phyloP scores from a whole-genome alignment of 805 yeast genomes.

The Yamadazyma insecticola region DNA sequence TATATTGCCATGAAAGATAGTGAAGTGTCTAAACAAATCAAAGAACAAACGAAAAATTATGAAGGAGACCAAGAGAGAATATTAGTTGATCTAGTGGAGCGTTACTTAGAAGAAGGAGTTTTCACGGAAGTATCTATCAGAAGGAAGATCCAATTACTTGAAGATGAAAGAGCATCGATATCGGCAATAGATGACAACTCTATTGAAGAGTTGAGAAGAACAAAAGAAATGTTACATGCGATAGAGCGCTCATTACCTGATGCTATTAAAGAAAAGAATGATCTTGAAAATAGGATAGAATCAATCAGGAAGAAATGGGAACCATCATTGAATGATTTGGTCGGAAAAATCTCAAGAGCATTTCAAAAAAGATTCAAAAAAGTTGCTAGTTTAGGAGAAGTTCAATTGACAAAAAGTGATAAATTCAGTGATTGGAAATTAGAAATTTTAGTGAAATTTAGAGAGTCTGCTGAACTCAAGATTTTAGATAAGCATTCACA shows the following conservation, averaged over 20 bases:
- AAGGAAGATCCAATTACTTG: conserved; percentile 39
- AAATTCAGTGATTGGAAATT: conserved; percentile 74
- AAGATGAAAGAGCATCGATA: conserved; percentile 40
- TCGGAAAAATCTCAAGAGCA: conserved; percentile 52
- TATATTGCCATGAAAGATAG: conserved; percentile 34
- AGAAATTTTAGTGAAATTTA: conserved; percentile 78
- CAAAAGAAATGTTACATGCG: conserved; percentile 27
- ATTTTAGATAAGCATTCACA: conserved; percentile 82
- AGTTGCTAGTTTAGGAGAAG: conserved; percentile 87
- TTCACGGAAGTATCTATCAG: conserved; percentile 37
- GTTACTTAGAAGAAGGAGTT: conserved; percentile 26
- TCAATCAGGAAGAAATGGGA: conserved; percentile 52
- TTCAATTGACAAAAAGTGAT: conserved; percentile 51
- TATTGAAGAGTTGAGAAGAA: conserved; percentile 34
- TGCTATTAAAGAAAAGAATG: conserved; percentile 17
- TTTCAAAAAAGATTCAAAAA: conserved; percentile 63
- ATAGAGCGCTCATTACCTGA: conserved; percentile 38
- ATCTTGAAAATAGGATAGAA: conserved; percentile 31
- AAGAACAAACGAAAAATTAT: conserved; percentile 31
- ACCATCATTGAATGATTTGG: conserved; percentile 50
- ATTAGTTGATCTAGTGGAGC: conserved; percentile 36
- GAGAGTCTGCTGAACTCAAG: conserved; percentile 69
- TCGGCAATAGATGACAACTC: conserved; percentile 35
- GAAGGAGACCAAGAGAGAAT: conserved; percentile 34
- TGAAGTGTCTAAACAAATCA: conserved; percentile 33